Evolutionary conservation across 208 protist genomes (phyloP).

Genomic region (Trypanosoma vivax): DNA sequence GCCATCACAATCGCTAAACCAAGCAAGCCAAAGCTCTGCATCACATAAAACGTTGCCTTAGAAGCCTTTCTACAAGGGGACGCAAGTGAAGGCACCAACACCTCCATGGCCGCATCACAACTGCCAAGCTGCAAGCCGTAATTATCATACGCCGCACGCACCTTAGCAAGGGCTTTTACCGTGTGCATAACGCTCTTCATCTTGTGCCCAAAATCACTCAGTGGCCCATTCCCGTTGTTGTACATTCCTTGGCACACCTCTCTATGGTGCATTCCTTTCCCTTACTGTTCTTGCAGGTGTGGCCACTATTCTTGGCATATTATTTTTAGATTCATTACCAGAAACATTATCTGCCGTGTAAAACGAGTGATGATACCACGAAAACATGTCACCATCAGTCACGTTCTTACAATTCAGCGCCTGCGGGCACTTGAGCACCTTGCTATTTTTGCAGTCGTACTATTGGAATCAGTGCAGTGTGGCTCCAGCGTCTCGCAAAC

Average conservation of each 20-base stretch:
- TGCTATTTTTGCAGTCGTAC: not conserved
- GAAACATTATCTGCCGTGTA: slow-evolving; percentile 2
- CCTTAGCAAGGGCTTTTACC: not conserved
- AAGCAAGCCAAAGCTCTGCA: slow-evolving; percentile 21
- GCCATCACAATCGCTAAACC: slow-evolving; percentile 16
- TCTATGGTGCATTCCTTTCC: not conserved
- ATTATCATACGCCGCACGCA: slow-evolving; percentile 1
- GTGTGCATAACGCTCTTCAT: slow-evolving; percentile 4
- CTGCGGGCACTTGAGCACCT: slow-evolving; percentile 15
- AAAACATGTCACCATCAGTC: not conserved
- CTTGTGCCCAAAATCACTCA: slow-evolving; percentile 10
- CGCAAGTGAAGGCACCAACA: slow-evolving; percentile 16
- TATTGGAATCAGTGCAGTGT: slow-evolving; percentile 4
- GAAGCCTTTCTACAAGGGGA: slow-evolving; percentile 12
- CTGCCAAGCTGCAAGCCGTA: slow-evolving; percentile 1
- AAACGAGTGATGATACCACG: slow-evolving; percentile 4
- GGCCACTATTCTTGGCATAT: slow-evolving; percentile 4
- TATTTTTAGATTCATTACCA: not conserved
- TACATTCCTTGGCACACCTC: slow-evolving; percentile 4
- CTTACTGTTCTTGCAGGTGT: not conserved
- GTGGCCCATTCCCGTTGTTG: not conserved
- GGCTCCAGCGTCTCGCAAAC: slow-evolving; percentile 4
- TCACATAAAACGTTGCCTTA: slow-evolving; percentile 3
- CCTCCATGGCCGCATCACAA: slow-evolving; percentile 18
- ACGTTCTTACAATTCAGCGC: slow-evolving; percentile 1